Percentiles rank a stretch among this genome's conserved stretches.
Evolutionary conservation across 306 rosid species (phyloP).

Genomic region (Acacia acuminata): DNA sequence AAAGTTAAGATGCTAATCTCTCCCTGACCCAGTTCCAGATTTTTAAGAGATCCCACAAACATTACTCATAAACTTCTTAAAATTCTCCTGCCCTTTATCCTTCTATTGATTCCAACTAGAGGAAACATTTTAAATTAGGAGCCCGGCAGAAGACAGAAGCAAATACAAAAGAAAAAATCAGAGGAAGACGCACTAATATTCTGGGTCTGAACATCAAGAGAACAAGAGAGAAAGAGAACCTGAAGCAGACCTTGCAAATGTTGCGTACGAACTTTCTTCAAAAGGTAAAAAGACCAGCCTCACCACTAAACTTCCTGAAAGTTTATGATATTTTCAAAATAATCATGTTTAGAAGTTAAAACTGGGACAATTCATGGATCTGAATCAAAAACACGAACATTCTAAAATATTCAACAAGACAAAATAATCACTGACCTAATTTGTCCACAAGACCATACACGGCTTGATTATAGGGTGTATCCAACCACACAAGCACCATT

Average conservation of each 20-base stretch:
- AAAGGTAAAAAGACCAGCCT: conserved; percentile 93
- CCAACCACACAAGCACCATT: conserved; percentile 91
- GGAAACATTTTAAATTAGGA: background rate
- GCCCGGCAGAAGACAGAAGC: background rate
- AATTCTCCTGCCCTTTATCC: background rate
- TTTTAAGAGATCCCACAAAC: background rate
- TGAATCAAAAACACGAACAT: conserved; percentile 12
- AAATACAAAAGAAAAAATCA: background rate
- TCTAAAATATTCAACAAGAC: background rate
- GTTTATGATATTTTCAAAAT: conserved; percentile 22
- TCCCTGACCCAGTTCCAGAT: background rate
- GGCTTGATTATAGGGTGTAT: conserved; percentile 94
- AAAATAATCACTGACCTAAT: conserved; percentile 54
- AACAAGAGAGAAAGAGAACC: conserved; percentile 67
- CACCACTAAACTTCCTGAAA: conserved; percentile 95
- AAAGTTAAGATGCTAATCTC: background rate
- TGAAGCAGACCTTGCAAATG: conserved; percentile 98
- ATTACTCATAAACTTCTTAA: background rate
- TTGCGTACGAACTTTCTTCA: conserved; percentile 88
- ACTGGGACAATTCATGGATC: background rate
- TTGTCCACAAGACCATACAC: conserved; percentile 91
- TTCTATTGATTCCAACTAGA: background rate
- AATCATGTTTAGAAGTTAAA: conserved; percentile 17
- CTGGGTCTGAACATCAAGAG: background rate
- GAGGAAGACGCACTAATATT: conserved; percentile 19